Percentiles rank a stretch among this genome's conserved stretches.
phyloP scores from a whole-genome alignment of 371 early-diverging fungal species.

The Haplosporangium sp. region DNA sequence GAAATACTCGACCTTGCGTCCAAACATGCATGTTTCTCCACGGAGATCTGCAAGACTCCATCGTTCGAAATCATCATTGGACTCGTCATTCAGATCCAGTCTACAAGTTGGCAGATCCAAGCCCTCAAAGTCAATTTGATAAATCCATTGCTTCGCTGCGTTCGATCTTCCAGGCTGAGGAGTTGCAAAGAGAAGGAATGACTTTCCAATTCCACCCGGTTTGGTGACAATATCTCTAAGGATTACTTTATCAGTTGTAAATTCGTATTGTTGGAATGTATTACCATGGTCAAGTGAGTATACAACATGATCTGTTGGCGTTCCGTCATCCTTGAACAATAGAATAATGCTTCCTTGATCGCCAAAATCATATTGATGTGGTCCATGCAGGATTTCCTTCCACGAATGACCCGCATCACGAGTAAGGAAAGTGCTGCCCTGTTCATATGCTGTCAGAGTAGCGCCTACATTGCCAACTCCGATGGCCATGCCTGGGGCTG shows the following conservation, averaged over 20 bases:
- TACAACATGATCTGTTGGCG: slow-evolving; percentile 78
- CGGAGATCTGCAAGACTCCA: slow-evolving; percentile 74
- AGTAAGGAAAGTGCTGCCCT: slow-evolving; percentile 88
- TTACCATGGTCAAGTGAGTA: slow-evolving; percentile 74
- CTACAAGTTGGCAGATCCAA: slow-evolving; percentile 35
- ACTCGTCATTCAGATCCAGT: slow-evolving; percentile 56
- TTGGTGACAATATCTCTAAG: slow-evolving; percentile 78
- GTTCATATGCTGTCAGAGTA: slow-evolving; percentile 69
- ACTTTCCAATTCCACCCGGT: slow-evolving; percentile 78
- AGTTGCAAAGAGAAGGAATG: slow-evolving; percentile 76
- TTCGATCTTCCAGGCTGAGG: slow-evolving; percentile 39
- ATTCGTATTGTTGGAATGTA: slow-evolving; percentile 68
- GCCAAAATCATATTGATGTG: slow-evolving; percentile 88
- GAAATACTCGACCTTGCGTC: slow-evolving; percentile 79
- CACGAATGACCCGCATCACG: slow-evolving; percentile 87
- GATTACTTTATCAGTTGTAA: slow-evolving; percentile 64
- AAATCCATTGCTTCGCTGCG: slow-evolving; percentile 62
- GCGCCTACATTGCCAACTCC: slow-evolving; percentile 94
- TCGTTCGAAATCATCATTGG: slow-evolving; percentile 82
- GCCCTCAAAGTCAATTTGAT: slow-evolving; percentile 80
- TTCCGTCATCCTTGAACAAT: slow-evolving; percentile 78
- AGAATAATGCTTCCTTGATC: slow-evolving; percentile 86
- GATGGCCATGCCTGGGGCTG: slow-evolving; percentile 90
- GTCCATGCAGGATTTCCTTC: slow-evolving; percentile 76
- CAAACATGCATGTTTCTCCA: slow-evolving; percentile 75